Conservation (phyloP, 441 rosid genomes). For the Raphanus hybrid region DNA sequence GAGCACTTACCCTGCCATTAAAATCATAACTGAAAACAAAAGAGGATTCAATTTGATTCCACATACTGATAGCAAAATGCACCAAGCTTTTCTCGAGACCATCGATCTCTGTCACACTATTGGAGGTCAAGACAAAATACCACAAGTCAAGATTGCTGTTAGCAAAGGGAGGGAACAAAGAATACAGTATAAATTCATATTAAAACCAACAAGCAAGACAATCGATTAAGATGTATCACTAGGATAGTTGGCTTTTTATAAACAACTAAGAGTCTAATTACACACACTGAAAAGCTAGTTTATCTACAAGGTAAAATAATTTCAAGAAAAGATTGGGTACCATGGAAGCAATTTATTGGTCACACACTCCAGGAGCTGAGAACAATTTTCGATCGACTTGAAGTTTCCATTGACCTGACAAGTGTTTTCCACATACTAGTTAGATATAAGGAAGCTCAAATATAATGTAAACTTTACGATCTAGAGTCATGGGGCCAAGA, state of each 20-base stretch:
- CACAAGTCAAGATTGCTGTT: slow-evolving; percentile 38
- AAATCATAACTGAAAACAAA: slow-evolving; percentile 38
- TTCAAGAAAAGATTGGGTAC: slow-evolving; percentile 50
- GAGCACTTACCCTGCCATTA: slow-evolving; percentile 54
- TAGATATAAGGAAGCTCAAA: slow-evolving; percentile 31
- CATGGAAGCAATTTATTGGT: slow-evolving; percentile 75
- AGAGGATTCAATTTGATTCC: slow-evolving; percentile 68
- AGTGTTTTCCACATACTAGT: slow-evolving; percentile 14
- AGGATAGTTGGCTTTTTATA: slow-evolving; percentile 8
- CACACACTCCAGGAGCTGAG: slow-evolving; percentile 79
- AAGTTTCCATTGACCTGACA: slow-evolving; percentile 64
- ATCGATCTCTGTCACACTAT: slow-evolving; percentile 68
- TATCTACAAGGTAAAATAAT: slow-evolving; percentile 15
- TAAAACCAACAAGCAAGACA: slow-evolving; percentile 6
- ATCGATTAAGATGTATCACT: slow-evolving; percentile 8
- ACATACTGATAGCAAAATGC: slow-evolving; percentile 63
- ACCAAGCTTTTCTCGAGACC: slow-evolving; percentile 62
- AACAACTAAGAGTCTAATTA: slow-evolving; percentile 4
- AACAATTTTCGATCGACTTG: slow-evolving; percentile 50
- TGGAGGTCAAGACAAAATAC: slow-evolving; percentile 34
- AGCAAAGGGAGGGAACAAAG: slow-evolving; percentile 6
- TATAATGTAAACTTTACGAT: slow-evolving; percentile 9
- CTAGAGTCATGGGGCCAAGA: slow-evolving; percentile 34
- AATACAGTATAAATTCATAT: slow-evolving; percentile 18
- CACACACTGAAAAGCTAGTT: background rate